Percentiles rank a stretch among this genome's conserved stretches.
Evolutionary conservation across 768 basidiomycete species (phyloP).

Genomic region (Rhodosporidiobolus sp.): DNA sequence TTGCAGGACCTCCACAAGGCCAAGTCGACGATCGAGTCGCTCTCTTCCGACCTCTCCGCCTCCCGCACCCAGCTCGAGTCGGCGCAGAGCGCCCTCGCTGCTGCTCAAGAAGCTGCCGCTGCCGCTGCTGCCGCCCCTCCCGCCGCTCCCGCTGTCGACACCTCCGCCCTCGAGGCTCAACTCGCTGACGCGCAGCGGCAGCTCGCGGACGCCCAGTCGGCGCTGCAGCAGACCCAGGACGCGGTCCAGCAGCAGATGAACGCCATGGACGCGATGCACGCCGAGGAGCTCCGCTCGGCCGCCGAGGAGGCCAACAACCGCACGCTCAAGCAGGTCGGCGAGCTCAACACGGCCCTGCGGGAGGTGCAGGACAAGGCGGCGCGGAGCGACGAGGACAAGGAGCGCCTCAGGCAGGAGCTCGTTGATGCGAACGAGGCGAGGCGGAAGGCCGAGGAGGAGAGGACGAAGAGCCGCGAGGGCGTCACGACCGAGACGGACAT

Average conservation of each 20-base stretch:
- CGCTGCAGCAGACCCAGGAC: conserved; percentile 30
- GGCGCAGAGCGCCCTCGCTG: conserved; percentile 55
- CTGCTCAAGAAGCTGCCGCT: conserved; percentile 39
- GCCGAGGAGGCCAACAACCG: conserved; percentile 16
- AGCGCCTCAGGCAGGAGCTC: conserved; percentile 8
- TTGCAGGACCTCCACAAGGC: conserved; percentile 72
- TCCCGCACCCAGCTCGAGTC: conserved; percentile 64
- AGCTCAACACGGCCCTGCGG: conserved; percentile 61
- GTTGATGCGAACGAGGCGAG: conserved; percentile 4
- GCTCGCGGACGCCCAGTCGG: conserved; percentile 17
- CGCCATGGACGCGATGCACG: conserved; percentile 24
- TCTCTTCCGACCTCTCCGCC: conserved; percentile 53
- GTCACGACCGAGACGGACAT: conserved; percentile 72
- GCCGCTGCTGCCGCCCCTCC: conserved; percentile 47
- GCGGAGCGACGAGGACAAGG: background rate
- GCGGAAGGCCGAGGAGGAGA: background rate
- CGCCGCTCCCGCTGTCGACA: background rate
- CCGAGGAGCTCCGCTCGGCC: conserved; percentile 48
- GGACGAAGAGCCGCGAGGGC: conserved; percentile 44
- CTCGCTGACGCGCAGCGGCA: conserved; percentile 7
- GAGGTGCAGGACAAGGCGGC: conserved; percentile 65
- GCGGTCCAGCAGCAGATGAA: conserved; percentile 14
- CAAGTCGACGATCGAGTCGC: conserved; percentile 50
- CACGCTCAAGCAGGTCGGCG: conserved; percentile 44
- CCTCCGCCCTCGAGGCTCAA: background rate